Evolutionary conservation across 2,329 filamentous ascomycete genomes (phyloP), one percentile per base, ranked within the genome.

Genomic region (Penicillium sp.): DNA sequence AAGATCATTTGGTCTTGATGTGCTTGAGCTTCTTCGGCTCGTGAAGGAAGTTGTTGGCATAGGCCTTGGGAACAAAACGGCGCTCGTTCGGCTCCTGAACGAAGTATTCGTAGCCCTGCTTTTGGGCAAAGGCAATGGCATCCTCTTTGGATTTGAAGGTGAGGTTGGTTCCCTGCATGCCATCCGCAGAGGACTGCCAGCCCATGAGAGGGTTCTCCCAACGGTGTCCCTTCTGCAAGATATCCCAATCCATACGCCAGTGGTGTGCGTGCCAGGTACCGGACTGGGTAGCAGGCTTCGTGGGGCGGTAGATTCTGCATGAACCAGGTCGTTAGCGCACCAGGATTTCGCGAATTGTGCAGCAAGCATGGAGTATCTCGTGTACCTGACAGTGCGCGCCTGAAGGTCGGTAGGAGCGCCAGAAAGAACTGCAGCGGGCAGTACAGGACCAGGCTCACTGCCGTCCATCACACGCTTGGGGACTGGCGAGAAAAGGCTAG

Each of bases 141-240:
- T 95, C 91, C 68, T 97, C 90, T 78, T 95, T 97, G 62, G 77
- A 80, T 71, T 87, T 87, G 80, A 98, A 98, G 71, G 85, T 85
- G 62, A 98, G 73, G 67, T 90, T 82, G 42, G 90, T 95, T 64
- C 90, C 91, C 71, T 98, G 90, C 89, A 98, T 93, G 66, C 82
- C 83, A 71, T 98, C 93, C 47, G 80, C 91, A 13, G 90, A 94
- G 25, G 91, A 97, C 69, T 96, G 90, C 94, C 94, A 98, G 52
- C 93, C 93, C 82, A 98, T 98, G 68, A 98, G 74, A 40, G 86
- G 88, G 74, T 98, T 98, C 77, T 98, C 93, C 94, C 93, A 98
- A 61, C 93, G 82, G 73, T 96, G 88, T 52, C 93, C 93, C 76
- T 94, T 96, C 61, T 79, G 73, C 29, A 97, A 78, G 42, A 95